These are phyloP conservation scores for Neurospora africana DNA, from an alignment of 495 filamentous ascomycete genomes.

Conservation along the genomic window DNA sequence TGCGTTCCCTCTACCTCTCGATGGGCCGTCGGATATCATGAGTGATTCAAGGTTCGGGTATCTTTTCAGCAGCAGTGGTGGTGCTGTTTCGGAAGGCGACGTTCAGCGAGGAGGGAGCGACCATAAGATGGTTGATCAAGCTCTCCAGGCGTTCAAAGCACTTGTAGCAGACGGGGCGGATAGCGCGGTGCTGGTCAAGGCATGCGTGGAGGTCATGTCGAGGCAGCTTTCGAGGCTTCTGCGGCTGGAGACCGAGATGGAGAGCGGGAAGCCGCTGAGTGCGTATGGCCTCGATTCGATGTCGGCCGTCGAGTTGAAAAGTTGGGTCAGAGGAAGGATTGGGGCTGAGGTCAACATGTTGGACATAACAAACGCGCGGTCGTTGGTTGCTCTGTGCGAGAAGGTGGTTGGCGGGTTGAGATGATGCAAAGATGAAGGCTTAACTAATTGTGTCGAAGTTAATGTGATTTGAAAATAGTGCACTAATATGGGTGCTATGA, in stretches of 20 bases:
- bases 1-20: constrained; percentile 7
- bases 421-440: neutral
- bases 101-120: neutral
- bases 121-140: neutral
- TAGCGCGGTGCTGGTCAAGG: neutral
- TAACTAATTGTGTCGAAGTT: neutral
- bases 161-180: constrained; percentile 1
- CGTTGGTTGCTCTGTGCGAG: constrained; percentile 5
- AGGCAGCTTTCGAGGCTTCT: constrained; percentile 2
- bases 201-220: neutral
- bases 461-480: neutral
- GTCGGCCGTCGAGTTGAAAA: constrained; percentile 2
- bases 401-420: constrained; percentile 1
- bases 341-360: neutral
- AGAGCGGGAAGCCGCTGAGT: constrained; percentile 7
- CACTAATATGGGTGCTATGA: neutral
- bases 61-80: neutral
- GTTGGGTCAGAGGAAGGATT: neutral
- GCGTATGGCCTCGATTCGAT: constrained; percentile 11
- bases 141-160: constrained; percentile 3
- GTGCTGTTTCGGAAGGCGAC: neutral
- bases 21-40: neutral
- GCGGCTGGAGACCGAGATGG: constrained; percentile 4
- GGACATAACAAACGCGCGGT: constrained; percentile 1
- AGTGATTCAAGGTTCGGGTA: neutral